phyloP scores from a whole-genome alignment of 306 rosid genomes.

The Glycyrrhiza uralensis region DNA sequence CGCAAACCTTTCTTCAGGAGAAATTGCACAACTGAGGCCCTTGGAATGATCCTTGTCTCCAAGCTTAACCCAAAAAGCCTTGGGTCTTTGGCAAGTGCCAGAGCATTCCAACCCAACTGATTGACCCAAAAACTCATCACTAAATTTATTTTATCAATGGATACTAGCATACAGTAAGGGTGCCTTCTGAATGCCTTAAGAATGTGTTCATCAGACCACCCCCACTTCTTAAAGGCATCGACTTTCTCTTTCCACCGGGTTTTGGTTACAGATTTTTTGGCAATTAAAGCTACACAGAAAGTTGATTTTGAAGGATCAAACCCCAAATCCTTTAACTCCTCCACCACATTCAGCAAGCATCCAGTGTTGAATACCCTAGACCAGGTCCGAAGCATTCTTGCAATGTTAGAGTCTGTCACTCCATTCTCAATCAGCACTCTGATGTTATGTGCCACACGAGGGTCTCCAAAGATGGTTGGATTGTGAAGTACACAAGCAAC shows the following conservation, averaged over 20 bases:
- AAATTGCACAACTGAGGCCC: slow-evolving; percentile 30
- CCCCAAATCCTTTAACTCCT: slow-evolving; percentile 41
- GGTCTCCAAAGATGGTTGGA: accelerated
- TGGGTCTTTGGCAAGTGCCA: background rate
- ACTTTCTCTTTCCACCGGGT: slow-evolving; percentile 38
- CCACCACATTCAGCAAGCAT: background rate
- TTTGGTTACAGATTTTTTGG: background rate
- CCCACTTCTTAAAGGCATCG: slow-evolving; percentile 41
- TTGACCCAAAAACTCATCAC: slow-evolving; percentile 43
- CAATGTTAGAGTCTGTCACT: background rate
- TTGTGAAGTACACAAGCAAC: background rate
- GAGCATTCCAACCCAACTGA: slow-evolving; percentile 30
- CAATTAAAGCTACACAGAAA: slow-evolving; percentile 22
- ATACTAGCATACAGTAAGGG: slow-evolving; percentile 35
- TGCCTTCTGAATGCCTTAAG: slow-evolving; percentile 23
- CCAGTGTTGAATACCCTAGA: background rate
- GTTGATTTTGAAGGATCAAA: slow-evolving; percentile 22
- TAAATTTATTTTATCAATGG: slow-evolving; percentile 31
- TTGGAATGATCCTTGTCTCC: slow-evolving; percentile 43
- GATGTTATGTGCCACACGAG: background rate
- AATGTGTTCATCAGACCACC: slow-evolving; percentile 47
- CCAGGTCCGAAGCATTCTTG: background rate
- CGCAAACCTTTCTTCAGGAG: slow-evolving; percentile 40
- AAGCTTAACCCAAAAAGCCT: background rate
- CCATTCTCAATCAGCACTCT: background rate